Conservation (phyloP, 2,329 filamentous ascomycete species). For the Nemania sp. region DNA sequence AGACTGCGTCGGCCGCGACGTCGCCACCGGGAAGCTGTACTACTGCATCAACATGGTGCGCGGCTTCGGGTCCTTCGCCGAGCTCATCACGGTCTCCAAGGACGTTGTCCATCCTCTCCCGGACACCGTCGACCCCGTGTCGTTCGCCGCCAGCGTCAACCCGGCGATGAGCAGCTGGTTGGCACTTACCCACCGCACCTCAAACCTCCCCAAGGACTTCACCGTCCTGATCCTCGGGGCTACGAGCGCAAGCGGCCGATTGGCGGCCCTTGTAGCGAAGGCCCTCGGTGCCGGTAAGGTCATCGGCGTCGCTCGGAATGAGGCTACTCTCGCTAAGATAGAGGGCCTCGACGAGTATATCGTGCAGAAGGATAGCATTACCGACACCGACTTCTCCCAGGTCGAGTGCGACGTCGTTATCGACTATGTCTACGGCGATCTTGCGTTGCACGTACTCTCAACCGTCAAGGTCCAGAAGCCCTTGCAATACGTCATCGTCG, state of each 20-base stretch:
- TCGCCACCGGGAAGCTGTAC: slow-evolving; percentile 59
- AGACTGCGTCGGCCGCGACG: slow-evolving; percentile 64
- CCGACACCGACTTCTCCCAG: slow-evolving; percentile 60
- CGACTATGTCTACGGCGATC: slow-evolving; percentile 68
- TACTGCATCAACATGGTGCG: slow-evolving; percentile 60
- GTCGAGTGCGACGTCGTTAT: slow-evolving; percentile 65
- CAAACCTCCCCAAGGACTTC: slow-evolving; percentile 56
- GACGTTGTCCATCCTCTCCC: slow-evolving; percentile 57
- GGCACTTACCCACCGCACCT: slow-evolving; percentile 62
- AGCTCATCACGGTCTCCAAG: slow-evolving; percentile 60
- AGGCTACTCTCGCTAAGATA: slow-evolving; percentile 56
- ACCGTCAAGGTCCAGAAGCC: slow-evolving; percentile 56
- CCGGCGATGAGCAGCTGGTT: slow-evolving; percentile 69
- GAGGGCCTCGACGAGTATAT: slow-evolving; percentile 60
- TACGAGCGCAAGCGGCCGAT: slow-evolving; percentile 63
- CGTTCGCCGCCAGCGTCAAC: slow-evolving; percentile 66
- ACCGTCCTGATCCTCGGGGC: slow-evolving; percentile 65
- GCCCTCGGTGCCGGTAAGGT: slow-evolving; percentile 62
- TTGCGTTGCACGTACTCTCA: slow-evolving; percentile 56
- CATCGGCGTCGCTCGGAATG: slow-evolving; percentile 64
- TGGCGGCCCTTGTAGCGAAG: slow-evolving; percentile 62
- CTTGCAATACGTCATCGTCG: slow-evolving; percentile 66
- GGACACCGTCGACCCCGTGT: slow-evolving; percentile 58
- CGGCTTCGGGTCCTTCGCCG: slow-evolving; percentile 58
- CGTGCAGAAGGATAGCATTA: slow-evolving; percentile 55